Evolutionary conservation across 495 filamentous ascomycete genomes (phyloP), one percentile per base, ranked within the genome.

Genomic region (Xylaria palmicola): DNA sequence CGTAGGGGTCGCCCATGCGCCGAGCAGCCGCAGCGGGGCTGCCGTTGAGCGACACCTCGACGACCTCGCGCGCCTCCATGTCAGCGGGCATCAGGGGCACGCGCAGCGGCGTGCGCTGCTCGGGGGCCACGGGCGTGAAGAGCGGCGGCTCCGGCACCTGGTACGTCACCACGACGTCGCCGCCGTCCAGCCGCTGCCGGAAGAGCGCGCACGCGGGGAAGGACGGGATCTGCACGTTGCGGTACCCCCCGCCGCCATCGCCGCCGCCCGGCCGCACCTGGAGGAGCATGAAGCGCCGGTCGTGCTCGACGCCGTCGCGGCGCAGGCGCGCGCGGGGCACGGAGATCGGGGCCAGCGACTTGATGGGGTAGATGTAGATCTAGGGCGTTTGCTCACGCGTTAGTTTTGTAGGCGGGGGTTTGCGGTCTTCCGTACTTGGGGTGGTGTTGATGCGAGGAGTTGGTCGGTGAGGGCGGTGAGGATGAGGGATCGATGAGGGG

Each of bases 291-390:
- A 91, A 94, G 15, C 79, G 77, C 8, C 93, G 85, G 75, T 97
- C 93, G 72, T 90, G 82, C 32, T 76, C 74, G 59, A 95, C 83
- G 12, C 92, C 92, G 62, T 85, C 80, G n/a, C 79, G 72, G 1
- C 85, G 86, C 34, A 93, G 68, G 6, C 74, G 61, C 10, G 88
- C 81, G 20, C 77, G 67, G 3, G 75, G 44, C 36, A 96, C 70
- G 26, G 80, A 58, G 29, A 90, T 83, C 5, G 82, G 85, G 5
- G 88, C 85, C 0, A 97, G 81, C 2, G 87, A 91, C 68, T 96
- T 97, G 77, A 97, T 90, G 56, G 93, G 92, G 70, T 96, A 95
- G 41, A 90, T 80, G 74, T 90, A 94, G 32, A 97, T 81, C 88
- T 94, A 66, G 48, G 20, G 3, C n/a, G 12, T 45, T 56, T 34